Evolutionary conservation across 140 eudicot species (phyloP), one percentile per base, ranked within the genome.

Genomic region (Senecio squalidus): DNA sequence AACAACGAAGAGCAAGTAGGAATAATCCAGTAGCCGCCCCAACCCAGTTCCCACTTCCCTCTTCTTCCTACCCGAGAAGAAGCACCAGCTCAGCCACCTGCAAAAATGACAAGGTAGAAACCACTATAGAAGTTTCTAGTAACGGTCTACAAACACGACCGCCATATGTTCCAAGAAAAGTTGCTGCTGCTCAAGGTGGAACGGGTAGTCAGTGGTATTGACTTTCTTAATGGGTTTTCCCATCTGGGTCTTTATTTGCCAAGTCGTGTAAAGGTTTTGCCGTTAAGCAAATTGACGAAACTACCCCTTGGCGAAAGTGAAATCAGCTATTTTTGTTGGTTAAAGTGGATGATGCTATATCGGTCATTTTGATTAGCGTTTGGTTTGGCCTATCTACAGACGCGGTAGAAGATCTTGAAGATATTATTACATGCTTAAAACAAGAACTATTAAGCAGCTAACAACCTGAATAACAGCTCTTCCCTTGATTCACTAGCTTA

Each of bases 131-230:
- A 70, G 98, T 72, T 50, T 60, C 92, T 1, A 78, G 62, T 15
- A 75, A 83, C 10, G 86, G 86, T 44, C 62, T 92, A 50, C 96
- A 84, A 72, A 66, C 92, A 15, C 89, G 85, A 29, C 96, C 98
- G n/a, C 86, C 77, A 16, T 87, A 79, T 47, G 61, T 80, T 28
- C 89, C 93, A 6, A 77, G 98, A 50, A 92, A 92, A 79, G 83
- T 84, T 38, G 80, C 95, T 43, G 89, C 98, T 39, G 95, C 94
- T 28, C 98, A 83, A 74, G 87, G 83, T 33, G 98, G 81, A 26
- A 51, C 83, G 0, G 94, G 88, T 28, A 81, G 75, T 70, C 89
- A 84, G 40, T 92, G 98, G 98, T 87, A 87, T 62, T 92, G 68
- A 83, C 73, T 28, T 53, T 9, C 23, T 47, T 31, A 23, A 26